phyloP scores from a whole-genome alignment of 208 protist species.

The Leishmania lainsoni region DNA sequence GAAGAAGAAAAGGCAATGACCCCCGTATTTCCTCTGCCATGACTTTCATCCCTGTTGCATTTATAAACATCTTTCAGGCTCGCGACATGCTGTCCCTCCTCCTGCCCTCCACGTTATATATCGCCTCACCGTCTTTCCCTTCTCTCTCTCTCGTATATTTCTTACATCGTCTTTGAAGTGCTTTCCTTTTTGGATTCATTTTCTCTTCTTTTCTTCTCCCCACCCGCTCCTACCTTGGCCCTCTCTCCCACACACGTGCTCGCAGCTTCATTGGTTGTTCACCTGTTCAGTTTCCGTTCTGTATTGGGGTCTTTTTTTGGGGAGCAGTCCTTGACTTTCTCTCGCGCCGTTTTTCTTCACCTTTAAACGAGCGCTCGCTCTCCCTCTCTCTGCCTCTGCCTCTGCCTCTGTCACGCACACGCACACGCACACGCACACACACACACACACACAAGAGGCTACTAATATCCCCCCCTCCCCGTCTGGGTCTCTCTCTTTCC shows the following conservation, averaged over 20 bases:
- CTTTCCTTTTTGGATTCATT: constrained; percentile 3
- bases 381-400: not conserved
- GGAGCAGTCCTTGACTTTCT: not conserved
- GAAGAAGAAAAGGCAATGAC: not conserved
- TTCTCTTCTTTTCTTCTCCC: not conserved
- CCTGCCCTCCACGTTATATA: not conserved
- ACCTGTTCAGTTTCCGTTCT: not conserved
- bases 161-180: not conserved
- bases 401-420: not conserved
- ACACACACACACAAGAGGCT: not conserved
- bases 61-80: not conserved
- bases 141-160: not conserved
- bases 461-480: not conserved
- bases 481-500: not conserved
- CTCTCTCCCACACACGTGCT: not conserved
- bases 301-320: not conserved
- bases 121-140: not conserved
- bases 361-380: not conserved
- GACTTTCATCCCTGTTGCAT: not conserved
- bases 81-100: not conserved
- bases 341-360: not conserved
- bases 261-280: not conserved
- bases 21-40: not conserved
- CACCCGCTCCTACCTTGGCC: too few relatives aligned
- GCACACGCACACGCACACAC: not conserved